These are phyloP conservation scores for Ilex asprella DNA, from an alignment of 257 asterid species.

Conservation along the genomic window DNA sequence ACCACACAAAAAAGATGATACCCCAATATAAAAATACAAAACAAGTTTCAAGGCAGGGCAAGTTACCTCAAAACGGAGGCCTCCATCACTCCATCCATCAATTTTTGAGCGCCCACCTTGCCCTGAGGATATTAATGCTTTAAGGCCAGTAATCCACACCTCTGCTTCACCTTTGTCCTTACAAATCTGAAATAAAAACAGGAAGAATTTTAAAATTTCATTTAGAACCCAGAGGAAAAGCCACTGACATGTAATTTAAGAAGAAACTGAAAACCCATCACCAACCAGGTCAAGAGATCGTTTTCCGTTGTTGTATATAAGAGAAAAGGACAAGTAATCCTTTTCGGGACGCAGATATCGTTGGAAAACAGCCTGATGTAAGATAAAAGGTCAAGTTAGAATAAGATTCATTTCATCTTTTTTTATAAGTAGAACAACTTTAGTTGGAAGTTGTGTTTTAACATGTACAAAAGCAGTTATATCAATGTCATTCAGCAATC, in stretches of 20 bases:
- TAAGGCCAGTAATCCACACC: constrained; percentile 86
- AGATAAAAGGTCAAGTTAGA: constrained; percentile 1
- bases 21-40: constrained; percentile 3
- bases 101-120: constrained; percentile 87
- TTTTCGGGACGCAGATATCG: constrained; percentile 81
- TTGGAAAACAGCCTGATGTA: constrained; percentile 83
- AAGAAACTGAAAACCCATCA: constrained; percentile 14
- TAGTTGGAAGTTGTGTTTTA: not conserved
- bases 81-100: constrained; percentile 94
- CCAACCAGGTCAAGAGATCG: constrained; percentile 96
- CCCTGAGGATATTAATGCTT: constrained; percentile 67
- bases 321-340: constrained; percentile 89
- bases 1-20: not conserved
- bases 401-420: no score
- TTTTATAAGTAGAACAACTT: not conserved
- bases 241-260: not conserved
- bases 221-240: not conserved
- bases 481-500: not conserved
- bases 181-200: constrained; percentile 49
- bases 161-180: constrained; percentile 93
- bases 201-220: not conserved
- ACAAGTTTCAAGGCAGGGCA: constrained; percentile 10
- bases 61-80: constrained; percentile 72
- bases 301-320: constrained; percentile 81
- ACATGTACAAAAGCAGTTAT: not conserved